These are phyloP conservation scores for Auricularia auricula-judae DNA, from an alignment of 768 basidiomycete species.

Conservation along the genomic window DNA sequence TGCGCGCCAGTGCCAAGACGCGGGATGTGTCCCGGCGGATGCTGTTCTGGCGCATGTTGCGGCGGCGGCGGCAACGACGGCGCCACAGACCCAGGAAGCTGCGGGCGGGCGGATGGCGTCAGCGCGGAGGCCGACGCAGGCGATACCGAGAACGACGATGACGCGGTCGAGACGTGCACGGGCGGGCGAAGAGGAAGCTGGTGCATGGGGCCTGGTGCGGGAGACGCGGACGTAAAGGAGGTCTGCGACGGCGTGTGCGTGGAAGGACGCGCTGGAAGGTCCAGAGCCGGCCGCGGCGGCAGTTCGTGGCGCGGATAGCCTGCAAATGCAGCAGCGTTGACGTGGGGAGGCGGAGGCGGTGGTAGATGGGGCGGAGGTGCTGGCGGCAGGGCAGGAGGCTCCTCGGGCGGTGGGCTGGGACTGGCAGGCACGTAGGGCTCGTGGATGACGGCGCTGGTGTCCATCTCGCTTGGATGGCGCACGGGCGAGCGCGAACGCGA, in stretches of 20 bases:
- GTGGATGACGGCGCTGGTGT: conserved; percentile 1
- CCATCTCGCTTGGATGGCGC: neutral
- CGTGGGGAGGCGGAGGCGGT: neutral
- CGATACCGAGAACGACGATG: too few species aligned
- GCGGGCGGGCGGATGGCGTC: too few species aligned
- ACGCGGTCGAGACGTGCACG: too few species aligned
- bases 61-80: too few species aligned
- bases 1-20: too few species aligned
- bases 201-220: neutral
- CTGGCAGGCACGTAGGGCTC: neutral
- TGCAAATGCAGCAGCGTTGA: too few species aligned
- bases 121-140: too few species aligned
- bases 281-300: neutral
- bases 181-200: neutral
- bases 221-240: neutral
- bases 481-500: neutral
- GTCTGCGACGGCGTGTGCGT: neutral
- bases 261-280: neutral
- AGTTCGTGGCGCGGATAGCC: neutral
- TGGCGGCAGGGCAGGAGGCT: neutral
- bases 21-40: too few species aligned
- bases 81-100: too few species aligned
- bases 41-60: too few species aligned
- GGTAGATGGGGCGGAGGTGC: neutral
- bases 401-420: neutral